Conservation (phyloP, 2,329 filamentous ascomycete genomes). For the Sarocladium kiliense region DNA sequence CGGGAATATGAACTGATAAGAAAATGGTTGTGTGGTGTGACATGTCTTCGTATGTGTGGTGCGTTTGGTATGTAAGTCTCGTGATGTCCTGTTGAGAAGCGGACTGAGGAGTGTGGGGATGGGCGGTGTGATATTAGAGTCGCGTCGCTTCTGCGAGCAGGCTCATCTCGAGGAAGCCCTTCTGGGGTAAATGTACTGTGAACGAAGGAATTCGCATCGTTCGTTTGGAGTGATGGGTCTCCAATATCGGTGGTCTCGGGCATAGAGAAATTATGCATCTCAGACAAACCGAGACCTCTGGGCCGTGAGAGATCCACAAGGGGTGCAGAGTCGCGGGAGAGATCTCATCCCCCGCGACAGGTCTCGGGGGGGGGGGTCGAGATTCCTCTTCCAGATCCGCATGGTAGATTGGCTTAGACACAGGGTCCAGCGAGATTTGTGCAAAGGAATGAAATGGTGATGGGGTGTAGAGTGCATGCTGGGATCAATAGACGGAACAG, state of each 20-base stretch:
- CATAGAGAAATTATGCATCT: not conserved
- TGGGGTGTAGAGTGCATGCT: not conserved
- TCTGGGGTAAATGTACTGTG: not conserved
- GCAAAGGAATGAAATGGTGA: not conserved
- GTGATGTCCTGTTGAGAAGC: conserved; percentile 1
- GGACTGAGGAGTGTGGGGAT: conserved; percentile 1
- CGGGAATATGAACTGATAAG: conserved; percentile 9
- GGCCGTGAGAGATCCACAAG: not conserved
- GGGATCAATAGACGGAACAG: not conserved
- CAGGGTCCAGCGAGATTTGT: not conserved
- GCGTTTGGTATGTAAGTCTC: conserved; percentile 5
- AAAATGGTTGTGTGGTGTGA: conserved; percentile 3
- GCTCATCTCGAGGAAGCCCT: not conserved
- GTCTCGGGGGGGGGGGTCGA: not conserved
- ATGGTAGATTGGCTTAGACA: not conserved
- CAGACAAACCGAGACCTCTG: conserved; percentile 2
- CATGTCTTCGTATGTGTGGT: conserved; percentile 8
- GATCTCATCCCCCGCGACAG: not conserved
- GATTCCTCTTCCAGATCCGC: not conserved
- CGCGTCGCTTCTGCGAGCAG: conserved; percentile 1
- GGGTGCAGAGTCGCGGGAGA: not conserved
- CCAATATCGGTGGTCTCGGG: conserved; percentile 2
- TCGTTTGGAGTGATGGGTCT: not conserved
- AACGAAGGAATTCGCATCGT: not conserved
- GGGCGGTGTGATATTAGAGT: not conserved